Percentiles rank a stretch among this genome's conserved stretches.
These are phyloP conservation scores for Apiospora kogelbergensis DNA, from an alignment of 2,329 filamentous ascomycete genomes.

Conservation along the genomic window DNA sequence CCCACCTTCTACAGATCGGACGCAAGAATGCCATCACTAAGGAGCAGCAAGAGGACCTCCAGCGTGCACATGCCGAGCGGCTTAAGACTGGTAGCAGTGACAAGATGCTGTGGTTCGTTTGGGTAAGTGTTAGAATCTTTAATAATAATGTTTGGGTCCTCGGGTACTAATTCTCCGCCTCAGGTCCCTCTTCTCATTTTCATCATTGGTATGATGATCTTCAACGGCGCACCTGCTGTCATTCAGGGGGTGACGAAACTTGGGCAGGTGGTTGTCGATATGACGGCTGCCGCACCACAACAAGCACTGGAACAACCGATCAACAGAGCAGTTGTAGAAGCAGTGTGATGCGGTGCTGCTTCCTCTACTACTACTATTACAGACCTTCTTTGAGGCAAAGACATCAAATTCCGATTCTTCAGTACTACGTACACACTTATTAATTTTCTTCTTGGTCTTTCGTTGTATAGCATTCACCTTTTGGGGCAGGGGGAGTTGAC, in stretches of 20 bases:
- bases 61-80: conserved; percentile 60
- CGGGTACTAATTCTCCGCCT: background rate
- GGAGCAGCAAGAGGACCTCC: conserved; percentile 64
- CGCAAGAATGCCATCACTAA: conserved; percentile 63
- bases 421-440: background rate
- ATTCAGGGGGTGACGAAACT: conserved; percentile 18
- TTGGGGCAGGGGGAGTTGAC: background rate
- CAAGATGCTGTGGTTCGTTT: conserved; percentile 67
- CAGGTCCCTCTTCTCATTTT: conserved; percentile 38
- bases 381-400: background rate
- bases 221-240: conserved; percentile 31
- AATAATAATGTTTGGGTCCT: background rate
- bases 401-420: background rate
- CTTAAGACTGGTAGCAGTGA: conserved; percentile 64
- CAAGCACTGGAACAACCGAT: background rate
- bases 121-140: conserved; percentile 45
- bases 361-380: background rate
- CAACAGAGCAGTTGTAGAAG: background rate
- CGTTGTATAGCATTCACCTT: background rate
- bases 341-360: background rate
- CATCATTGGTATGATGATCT: conserved; percentile 36
- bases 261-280: conserved; percentile 15
- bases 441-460: conserved; percentile 4
- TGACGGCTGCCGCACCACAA: background rate
- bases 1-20: conserved; percentile 56